These are phyloP conservation scores for Aureobasidium melanogenum DNA, from an alignment of 2,329 filamentous ascomycete species.

Conservation along the genomic window DNA sequence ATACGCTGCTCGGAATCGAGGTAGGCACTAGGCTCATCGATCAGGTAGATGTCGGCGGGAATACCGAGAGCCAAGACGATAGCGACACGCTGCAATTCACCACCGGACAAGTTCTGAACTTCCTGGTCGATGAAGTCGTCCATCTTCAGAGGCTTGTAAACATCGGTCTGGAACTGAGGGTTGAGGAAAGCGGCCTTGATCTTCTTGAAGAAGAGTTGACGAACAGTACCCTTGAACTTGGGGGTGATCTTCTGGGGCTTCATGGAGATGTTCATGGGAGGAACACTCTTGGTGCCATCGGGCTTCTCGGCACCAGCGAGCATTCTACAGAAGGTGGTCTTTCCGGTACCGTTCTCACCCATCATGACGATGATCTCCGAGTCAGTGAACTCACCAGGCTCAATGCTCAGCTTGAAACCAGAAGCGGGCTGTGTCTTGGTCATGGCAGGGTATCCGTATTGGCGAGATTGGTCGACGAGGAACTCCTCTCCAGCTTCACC, in stretches of 20 bases:
- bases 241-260: constrained; percentile 99
- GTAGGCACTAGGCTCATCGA: constrained; percentile 95
- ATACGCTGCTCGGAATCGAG: constrained; percentile 99
- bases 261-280: constrained; percentile 96
- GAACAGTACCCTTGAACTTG: constrained; percentile 94
- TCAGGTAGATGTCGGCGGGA: constrained; percentile 95
- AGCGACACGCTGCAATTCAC: constrained; percentile 98
- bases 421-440: constrained; percentile 70
- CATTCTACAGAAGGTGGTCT: constrained; percentile 97
- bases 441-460: constrained; percentile 83
- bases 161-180: constrained; percentile 98
- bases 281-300: constrained; percentile 67
- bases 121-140: constrained; percentile 99
- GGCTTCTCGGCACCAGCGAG: constrained; percentile 89
- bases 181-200: constrained; percentile 95
- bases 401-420: constrained; percentile 73
- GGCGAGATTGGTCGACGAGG: constrained; percentile 71
- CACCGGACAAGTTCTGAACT: constrained; percentile 96
- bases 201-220: constrained; percentile 98
- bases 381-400: constrained; percentile 83
- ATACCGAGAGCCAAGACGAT: constrained; percentile 94
- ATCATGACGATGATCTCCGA: constrained; percentile 99
- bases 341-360: constrained; percentile 98
- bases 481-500: constrained; percentile 85
- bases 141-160: constrained; percentile 98